Conservation (phyloP, 805 yeast genomes). For the Ogataea glucozyma region DNA sequence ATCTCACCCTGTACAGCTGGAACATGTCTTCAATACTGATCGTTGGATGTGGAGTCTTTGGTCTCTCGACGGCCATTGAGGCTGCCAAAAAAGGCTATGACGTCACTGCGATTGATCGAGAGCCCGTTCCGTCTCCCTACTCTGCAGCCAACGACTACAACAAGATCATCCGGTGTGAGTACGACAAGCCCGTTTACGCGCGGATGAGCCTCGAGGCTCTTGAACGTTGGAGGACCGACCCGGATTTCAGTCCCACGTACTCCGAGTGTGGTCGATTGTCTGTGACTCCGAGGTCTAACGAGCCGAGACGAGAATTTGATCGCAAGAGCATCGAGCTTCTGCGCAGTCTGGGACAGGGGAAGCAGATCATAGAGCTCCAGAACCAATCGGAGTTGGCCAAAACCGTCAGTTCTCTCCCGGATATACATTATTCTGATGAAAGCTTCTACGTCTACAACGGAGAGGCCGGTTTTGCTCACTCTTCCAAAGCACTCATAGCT, state of each 20-base stretch:
- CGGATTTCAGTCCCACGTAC: conserved; percentile 36
- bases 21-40: conserved; percentile 23
- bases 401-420: conserved; percentile 21
- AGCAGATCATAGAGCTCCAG: conserved; percentile 30
- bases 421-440: conserved; percentile 13
- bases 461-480: conserved; percentile 44
- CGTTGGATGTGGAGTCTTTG: conserved; percentile 47
- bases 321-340: conserved; percentile 38
- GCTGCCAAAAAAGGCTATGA: conserved; percentile 34
- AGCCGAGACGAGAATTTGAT: conserved; percentile 42
- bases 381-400: conserved; percentile 34
- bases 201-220: conserved; percentile 47
- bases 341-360: conserved; percentile 29
- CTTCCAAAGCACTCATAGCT: conserved; percentile 40
- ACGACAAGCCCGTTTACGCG: conserved; percentile 43
- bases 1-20: neutral
- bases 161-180: conserved; percentile 51
- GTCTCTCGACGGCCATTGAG: conserved; percentile 45
- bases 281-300: conserved; percentile 35
- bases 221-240: conserved; percentile 39
- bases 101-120: conserved; percentile 42
- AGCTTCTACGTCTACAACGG: conserved; percentile 36
- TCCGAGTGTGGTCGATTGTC: conserved; percentile 45
- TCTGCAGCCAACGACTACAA: conserved; percentile 52
- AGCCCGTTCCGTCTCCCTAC: conserved; percentile 44